These are phyloP conservation scores for Diaporthe aspalathi DNA, from an alignment of 2,329 filamentous ascomycete species.

Conservation along the genomic window DNA sequence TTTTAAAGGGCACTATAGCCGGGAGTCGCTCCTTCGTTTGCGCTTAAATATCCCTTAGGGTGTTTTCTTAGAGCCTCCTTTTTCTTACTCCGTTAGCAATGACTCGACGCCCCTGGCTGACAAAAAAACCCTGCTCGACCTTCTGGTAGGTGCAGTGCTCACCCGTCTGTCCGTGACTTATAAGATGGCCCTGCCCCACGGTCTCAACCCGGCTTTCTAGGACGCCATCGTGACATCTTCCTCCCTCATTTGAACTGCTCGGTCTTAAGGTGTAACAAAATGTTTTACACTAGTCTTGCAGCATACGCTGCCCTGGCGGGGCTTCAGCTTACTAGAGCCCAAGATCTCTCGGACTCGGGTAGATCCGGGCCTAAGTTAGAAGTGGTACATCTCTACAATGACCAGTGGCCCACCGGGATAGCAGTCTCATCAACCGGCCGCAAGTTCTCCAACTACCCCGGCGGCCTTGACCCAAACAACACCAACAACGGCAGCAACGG, in stretches of 20 bases:
- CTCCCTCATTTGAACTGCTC: neutral
- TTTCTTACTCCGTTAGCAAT: too few species aligned
- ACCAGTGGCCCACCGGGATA: constrained; percentile 61
- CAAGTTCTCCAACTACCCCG: constrained; percentile 64
- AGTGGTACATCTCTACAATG: constrained; percentile 61
- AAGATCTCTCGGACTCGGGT: constrained; percentile 6
- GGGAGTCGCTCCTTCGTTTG: too few species aligned
- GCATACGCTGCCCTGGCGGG: neutral
- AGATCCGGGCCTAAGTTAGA: constrained; percentile 56
- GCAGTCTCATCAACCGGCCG: constrained; percentile 62
- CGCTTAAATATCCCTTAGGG: too few species aligned
- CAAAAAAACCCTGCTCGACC: too few species aligned
- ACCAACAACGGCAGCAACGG: constrained; percentile 50
- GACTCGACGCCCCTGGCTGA: too few species aligned
- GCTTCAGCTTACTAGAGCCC: neutral
- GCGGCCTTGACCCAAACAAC: constrained; percentile 58
- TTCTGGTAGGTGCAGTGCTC: neutral
- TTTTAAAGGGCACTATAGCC: too few species aligned
- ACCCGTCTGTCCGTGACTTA: neutral
- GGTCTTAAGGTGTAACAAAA: neutral
- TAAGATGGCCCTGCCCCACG: constrained; percentile 13
- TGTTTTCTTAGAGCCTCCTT: too few species aligned
- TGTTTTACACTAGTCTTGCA: neutral
- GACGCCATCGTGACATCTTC: neutral
- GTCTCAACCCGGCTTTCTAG: neutral